A percentile compares a stretch with the other conserved stretches of the same genome.
phyloP scores from a whole-genome alignment of 768 basidiomycete genomes.

The Russula abietina region DNA sequence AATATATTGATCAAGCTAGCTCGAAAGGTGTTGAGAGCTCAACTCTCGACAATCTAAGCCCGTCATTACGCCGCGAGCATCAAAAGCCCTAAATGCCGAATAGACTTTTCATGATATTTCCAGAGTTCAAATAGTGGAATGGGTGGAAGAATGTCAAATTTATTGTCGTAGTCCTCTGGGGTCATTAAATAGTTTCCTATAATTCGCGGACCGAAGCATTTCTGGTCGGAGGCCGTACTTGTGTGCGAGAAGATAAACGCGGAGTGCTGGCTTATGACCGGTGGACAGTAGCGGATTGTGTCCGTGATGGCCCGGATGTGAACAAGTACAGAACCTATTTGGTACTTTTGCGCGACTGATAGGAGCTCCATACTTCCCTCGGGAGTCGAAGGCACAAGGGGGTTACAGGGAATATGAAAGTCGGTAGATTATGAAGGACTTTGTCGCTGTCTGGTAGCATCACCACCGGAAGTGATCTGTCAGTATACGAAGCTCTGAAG shows the following conservation, averaged over 20 bases:
- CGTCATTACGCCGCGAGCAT: neutral
- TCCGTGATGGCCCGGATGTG: neutral
- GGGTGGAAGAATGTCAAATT: neutral
- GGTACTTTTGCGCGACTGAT: conserved; percentile 3
- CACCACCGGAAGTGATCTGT: neutral
- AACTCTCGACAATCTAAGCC: neutral
- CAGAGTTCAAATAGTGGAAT: conserved; percentile 3
- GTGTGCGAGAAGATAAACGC: neutral
- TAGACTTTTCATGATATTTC: neutral
- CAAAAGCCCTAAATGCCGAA: neutral
- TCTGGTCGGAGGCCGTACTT: conserved; percentile 4
- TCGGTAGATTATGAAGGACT: conserved; percentile 4
- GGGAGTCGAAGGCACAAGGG: neutral
- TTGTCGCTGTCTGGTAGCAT: neutral
- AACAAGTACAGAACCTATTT: neutral
- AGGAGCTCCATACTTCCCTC: conserved; percentile 6
- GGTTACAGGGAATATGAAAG: conserved; percentile 10
- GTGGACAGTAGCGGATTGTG: neutral
- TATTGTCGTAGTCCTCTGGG: neutral
- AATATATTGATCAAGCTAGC: conserved; percentile 5
- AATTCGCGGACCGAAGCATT: neutral
- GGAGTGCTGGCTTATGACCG: neutral
- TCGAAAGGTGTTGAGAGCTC: neutral
- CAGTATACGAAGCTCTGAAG: neutral
- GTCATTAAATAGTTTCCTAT: neutral